Evolutionary conservation across 2,329 filamentous ascomycete genomes (phyloP).

Genomic region (Colletotrichum coccodes): DNA sequence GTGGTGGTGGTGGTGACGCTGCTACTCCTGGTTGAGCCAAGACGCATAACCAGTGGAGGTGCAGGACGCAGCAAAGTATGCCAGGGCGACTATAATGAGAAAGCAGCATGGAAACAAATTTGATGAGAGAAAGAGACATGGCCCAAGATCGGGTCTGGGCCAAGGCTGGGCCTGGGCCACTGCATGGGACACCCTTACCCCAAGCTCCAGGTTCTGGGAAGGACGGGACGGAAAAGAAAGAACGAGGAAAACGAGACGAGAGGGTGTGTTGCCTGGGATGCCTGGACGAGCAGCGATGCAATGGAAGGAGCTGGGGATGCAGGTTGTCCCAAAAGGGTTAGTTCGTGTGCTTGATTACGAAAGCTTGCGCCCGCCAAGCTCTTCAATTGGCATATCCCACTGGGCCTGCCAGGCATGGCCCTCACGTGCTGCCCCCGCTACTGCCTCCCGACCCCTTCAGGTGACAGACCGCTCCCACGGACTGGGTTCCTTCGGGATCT

Average conservation of each 20-base stretch:
- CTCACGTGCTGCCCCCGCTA: constrained; percentile 17
- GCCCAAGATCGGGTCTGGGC: not conserved
- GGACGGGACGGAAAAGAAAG: not conserved
- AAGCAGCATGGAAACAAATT: not conserved
- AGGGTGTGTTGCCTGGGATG: constrained; percentile 28
- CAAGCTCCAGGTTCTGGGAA: constrained; percentile 21
- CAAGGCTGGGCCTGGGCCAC: not conserved
- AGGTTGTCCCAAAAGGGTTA: constrained; percentile 18
- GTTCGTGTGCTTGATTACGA: constrained; percentile 27
- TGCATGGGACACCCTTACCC: constrained; percentile 15
- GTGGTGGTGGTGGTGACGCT: not conserved
- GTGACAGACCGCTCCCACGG: constrained; percentile 8
- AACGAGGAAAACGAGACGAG: not conserved
- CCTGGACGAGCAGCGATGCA: constrained; percentile 9
- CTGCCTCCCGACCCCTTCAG: constrained; percentile 1
- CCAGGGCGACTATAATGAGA: not conserved
- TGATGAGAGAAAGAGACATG: not conserved
- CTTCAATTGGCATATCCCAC: not conserved
- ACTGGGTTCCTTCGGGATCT: too few species aligned
- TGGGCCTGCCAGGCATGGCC: not conserved
- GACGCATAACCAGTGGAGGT: not conserved
- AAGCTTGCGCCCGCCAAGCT: constrained; percentile 21
- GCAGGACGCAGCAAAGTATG: not conserved
- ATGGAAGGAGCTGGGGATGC: constrained; percentile 4
- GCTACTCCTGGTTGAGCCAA: not conserved